phyloP scores from a whole-genome alignment of 2,329 filamentous ascomycete species.

The Dothiorella sarmentorum region DNA sequence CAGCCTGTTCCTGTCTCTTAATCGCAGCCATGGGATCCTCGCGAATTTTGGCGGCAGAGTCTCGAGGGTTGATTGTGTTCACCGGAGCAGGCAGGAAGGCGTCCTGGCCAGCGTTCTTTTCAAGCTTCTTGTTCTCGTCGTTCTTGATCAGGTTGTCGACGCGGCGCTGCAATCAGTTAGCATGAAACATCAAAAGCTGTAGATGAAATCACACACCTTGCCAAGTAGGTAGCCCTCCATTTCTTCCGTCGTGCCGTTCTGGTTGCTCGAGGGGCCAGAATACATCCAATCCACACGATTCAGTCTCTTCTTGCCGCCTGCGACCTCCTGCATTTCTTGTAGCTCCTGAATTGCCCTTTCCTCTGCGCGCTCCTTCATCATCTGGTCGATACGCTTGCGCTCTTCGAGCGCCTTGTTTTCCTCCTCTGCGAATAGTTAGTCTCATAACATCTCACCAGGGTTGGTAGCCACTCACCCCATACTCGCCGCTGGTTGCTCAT shows the following conservation, averaged over 20 bases:
- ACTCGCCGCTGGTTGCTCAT: slow-evolving; percentile 88
- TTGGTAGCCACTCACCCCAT: slow-evolving; percentile 48
- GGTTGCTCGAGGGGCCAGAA: slow-evolving; percentile 74
- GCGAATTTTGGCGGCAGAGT: slow-evolving; percentile 80
- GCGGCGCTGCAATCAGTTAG: slow-evolving; percentile 55
- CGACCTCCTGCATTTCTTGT: slow-evolving; percentile 81
- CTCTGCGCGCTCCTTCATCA: slow-evolving; percentile 89
- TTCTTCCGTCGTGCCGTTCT: slow-evolving; percentile 68
- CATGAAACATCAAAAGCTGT: too few species aligned
- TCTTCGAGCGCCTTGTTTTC: slow-evolving; percentile 91
- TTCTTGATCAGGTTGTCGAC: slow-evolving; percentile 86
- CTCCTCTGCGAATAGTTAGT: slow-evolving; percentile 52
- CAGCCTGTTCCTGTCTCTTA: slow-evolving; percentile 71
- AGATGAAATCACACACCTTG: slow-evolving; percentile 60
- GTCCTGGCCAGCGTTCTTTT: slow-evolving; percentile 57
- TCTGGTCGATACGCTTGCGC: slow-evolving; percentile 87
- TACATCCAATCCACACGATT: slow-evolving; percentile 99
- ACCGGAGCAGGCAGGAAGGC: slow-evolving; percentile 59
- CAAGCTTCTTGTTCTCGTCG: slow-evolving; percentile 67
- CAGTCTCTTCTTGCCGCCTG: slow-evolving; percentile 74
- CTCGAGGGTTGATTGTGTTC: slow-evolving; percentile 69
- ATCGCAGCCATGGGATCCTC: slow-evolving; percentile 91
- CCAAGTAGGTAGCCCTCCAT: slow-evolving; percentile 91
- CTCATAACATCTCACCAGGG: too few species aligned
- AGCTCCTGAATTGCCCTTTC: slow-evolving; percentile 91